Percentiles rank a stretch among this genome's conserved stretches.
These are phyloP conservation scores for Citropsis articulata DNA, from an alignment of 345 rosid species.

Conservation along the genomic window DNA sequence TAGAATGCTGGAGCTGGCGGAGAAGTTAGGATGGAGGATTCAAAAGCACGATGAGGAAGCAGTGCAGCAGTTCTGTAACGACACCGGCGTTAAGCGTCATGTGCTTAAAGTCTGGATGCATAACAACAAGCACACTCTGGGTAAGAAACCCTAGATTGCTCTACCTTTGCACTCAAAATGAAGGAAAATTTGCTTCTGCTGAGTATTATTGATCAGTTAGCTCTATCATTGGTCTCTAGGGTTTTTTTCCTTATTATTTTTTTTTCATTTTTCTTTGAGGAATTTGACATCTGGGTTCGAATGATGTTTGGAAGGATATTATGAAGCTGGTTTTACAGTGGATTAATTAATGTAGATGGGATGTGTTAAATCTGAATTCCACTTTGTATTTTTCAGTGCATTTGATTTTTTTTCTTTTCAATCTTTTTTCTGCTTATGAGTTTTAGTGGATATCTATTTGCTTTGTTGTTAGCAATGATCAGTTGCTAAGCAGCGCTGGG, in stretches of 20 bases:
- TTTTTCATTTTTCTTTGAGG: background rate
- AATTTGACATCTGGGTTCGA: constrained; percentile 8
- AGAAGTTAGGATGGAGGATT: constrained; percentile 76
- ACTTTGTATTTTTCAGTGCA: constrained; percentile 8
- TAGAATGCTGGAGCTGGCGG: constrained; percentile 65
- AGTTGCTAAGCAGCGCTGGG: background rate
- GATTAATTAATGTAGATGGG: constrained; percentile 28
- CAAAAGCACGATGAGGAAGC: constrained; percentile 72
- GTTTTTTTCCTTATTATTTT: background rate
- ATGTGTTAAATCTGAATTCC: background rate
- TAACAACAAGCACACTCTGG: constrained; percentile 81
- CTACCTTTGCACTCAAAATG: background rate
- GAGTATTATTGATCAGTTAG: background rate
- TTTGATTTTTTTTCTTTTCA: background rate
- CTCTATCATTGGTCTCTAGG: constrained; percentile 5
- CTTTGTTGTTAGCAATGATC: constrained; percentile 32
- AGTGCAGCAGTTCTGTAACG: constrained; percentile 66
- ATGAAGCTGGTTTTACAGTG: constrained; percentile 12
- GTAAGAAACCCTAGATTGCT: constrained; percentile 71
- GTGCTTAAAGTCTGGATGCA: constrained; percentile 94
- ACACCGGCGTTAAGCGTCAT: constrained; percentile 58
- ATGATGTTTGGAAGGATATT: constrained; percentile 19
- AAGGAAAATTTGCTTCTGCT: background rate
- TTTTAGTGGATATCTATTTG: constrained; percentile 23
- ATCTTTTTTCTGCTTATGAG: background rate